Conservation (phyloP, 208 protist species). For the Leishmania aethiopica region DNA sequence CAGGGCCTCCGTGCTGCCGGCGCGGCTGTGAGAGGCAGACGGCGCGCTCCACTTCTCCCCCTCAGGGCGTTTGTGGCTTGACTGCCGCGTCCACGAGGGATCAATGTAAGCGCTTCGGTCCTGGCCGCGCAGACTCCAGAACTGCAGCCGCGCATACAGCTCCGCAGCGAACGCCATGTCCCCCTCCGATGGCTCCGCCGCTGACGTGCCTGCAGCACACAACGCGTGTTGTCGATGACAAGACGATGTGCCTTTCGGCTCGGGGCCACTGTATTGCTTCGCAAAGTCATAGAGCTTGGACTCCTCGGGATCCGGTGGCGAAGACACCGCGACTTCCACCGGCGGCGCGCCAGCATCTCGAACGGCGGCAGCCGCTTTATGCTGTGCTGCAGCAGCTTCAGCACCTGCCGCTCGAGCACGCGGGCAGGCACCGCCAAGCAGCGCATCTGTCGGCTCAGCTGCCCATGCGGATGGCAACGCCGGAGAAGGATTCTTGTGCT, state of each 20-base stretch:
- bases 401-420: not conserved
- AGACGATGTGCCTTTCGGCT: not conserved
- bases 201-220: not conserved
- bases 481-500: too few species aligned
- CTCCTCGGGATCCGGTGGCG: not conserved
- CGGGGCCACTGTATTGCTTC: not conserved
- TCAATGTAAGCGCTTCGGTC: conserved; percentile 46
- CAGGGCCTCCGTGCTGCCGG: not conserved
- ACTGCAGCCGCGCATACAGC: conserved; percentile 61
- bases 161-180: conserved; percentile 71
- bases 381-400: not conserved
- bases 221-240: not conserved
- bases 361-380: not conserved
- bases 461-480: not conserved
- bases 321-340: too few species aligned
- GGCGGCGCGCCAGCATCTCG: not conserved
- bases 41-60: not conserved
- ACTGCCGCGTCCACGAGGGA: conserved; percentile 15
- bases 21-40: not conserved
- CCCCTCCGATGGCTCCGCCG: conserved; percentile 31
- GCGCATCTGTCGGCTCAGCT: not conserved
- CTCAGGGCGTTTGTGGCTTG: not conserved
- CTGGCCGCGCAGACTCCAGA: conserved; percentile 74
- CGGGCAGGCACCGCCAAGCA: not conserved
- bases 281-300: not conserved